Evolutionary conservation across 306 rosid species (phyloP).

Genomic region (Pueraria montana): DNA sequence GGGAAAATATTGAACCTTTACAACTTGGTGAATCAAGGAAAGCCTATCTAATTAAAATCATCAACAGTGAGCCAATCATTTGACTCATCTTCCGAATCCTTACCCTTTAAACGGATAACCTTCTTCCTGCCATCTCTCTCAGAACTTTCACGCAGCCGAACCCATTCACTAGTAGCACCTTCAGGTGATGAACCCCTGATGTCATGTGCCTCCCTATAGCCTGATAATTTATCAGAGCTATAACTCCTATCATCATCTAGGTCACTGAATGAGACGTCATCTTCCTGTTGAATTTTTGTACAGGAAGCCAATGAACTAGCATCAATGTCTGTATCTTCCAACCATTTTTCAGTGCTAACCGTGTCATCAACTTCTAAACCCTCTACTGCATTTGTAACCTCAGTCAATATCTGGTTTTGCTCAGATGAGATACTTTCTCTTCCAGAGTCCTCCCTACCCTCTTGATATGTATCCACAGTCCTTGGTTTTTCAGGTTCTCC

Average conservation of each 20-base stretch:
- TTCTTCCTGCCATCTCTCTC: constrained; percentile 49
- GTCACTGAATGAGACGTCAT: constrained; percentile 86
- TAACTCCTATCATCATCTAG: constrained; percentile 70
- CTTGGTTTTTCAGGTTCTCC: constrained; percentile 48
- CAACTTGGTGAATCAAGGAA: constrained; percentile 49
- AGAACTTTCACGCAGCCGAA: constrained; percentile 68
- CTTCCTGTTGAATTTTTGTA: constrained; percentile 62
- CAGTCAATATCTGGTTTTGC: constrained; percentile 50
- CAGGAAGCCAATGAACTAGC: constrained; percentile 53
- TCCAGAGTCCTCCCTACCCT: constrained; percentile 48
- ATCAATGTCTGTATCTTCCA: constrained; percentile 59
- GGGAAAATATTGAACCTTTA: constrained; percentile 52
- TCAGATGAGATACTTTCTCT: constrained; percentile 46
- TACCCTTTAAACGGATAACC: constrained; percentile 55
- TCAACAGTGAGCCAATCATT: constrained; percentile 90
- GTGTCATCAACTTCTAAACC: constrained; percentile 62
- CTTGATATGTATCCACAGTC: constrained; percentile 47
- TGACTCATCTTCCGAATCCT: constrained; percentile 87
- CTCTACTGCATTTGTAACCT: constrained; percentile 46
- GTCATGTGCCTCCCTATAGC: constrained; percentile 50
- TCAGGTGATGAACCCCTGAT: constrained; percentile 63
- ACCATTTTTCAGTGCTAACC: constrained; percentile 56
- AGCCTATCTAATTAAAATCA: constrained; percentile 60
- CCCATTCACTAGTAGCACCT: constrained; percentile 83
- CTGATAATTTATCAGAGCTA: constrained; percentile 61